Conservation (phyloP, 805 yeast genomes). For the Zygoascus biomembranicola region DNA sequence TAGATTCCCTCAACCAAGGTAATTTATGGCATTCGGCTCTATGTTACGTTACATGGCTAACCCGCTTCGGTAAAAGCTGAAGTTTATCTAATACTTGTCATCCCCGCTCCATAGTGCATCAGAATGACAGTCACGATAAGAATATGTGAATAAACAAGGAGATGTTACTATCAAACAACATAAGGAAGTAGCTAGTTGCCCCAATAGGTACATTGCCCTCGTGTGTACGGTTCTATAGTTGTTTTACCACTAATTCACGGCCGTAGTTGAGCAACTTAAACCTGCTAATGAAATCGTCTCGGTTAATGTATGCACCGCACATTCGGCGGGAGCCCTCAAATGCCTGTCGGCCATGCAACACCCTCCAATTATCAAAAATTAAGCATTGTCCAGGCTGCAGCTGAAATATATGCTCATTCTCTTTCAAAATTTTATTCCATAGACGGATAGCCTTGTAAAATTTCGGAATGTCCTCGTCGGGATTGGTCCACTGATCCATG, state of each 20-base stretch:
- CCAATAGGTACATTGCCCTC: too few species aligned
- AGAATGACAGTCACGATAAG: too few species aligned
- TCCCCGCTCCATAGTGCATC: too few species aligned
- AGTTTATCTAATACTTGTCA: too few species aligned
- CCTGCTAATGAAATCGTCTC: conserved; percentile 54
- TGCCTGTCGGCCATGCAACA: conserved; percentile 58
- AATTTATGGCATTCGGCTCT: neutral
- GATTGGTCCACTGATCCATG: conserved; percentile 41
- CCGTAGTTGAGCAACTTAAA: conserved; percentile 41
- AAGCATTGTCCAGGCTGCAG: conserved; percentile 58
- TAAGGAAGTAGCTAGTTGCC: too few species aligned
- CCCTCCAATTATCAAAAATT: conserved; percentile 68
- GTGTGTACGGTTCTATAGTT: conserved; percentile 8
- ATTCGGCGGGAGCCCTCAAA: conserved; percentile 60
- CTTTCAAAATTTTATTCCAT: conserved; percentile 48
- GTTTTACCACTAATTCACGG: conserved; percentile 34
- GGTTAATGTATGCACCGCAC: conserved; percentile 65
- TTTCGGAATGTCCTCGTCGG: conserved; percentile 34
- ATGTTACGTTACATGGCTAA: neutral
- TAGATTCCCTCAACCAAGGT: neutral
- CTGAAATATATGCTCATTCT: conserved; percentile 46
- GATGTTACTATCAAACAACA: too few species aligned
- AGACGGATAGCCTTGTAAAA: conserved; percentile 50
- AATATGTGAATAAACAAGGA: too few species aligned
- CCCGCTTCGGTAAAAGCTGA: too few species aligned